Evolutionary conservation across 129 eudicot species (phyloP).

Genomic region (Sambucus nigra): DNA sequence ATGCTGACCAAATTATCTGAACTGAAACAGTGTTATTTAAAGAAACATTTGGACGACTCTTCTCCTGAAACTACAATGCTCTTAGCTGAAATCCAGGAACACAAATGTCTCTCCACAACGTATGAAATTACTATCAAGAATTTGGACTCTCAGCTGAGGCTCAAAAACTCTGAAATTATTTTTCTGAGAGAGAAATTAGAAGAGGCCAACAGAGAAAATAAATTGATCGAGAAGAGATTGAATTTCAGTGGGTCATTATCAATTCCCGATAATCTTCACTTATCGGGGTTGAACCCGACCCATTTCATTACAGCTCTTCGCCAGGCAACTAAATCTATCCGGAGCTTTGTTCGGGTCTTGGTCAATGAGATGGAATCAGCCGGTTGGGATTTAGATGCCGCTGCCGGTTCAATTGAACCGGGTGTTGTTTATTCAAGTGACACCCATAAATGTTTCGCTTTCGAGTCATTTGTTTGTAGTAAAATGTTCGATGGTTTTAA

Average conservation of each 20-base stretch:
- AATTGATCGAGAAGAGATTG: slow-evolving; percentile 45
- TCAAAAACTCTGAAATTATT: slow-evolving; percentile 68
- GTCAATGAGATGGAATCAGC: slow-evolving; percentile 61
- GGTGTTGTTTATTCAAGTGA: slow-evolving; percentile 30
- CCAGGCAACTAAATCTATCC: slow-evolving; percentile 42
- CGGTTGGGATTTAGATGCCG: slow-evolving; percentile 70
- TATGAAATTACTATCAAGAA: slow-evolving; percentile 49
- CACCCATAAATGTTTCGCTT: slow-evolving; percentile 42
- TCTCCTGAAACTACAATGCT: slow-evolving; percentile 38
- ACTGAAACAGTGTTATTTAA: slow-evolving; percentile 48
- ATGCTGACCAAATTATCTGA: slow-evolving; percentile 69
- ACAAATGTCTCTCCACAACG: slow-evolving; percentile 42
- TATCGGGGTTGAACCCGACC: slow-evolving; percentile 32
- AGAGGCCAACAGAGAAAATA: slow-evolving; percentile 45
- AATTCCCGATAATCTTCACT: slow-evolving; percentile 26
- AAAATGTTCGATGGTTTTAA: slow-evolving; percentile 72
- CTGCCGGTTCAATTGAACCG: slow-evolving; percentile 56
- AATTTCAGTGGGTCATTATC: slow-evolving; percentile 49
- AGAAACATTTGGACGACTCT: slow-evolving; percentile 57
- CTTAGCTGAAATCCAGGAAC: slow-evolving; percentile 61
- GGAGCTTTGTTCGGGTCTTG: slow-evolving; percentile 42
- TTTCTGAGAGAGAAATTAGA: slow-evolving; percentile 60
- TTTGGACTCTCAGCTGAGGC: slow-evolving; percentile 49
- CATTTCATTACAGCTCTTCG: slow-evolving; percentile 37
- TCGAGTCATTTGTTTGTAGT: slow-evolving; percentile 63